Base-by-base conservation (phyloP, 2,329 filamentous ascomycete species). In the Calonectria pseudoreteaudii region DNA sequence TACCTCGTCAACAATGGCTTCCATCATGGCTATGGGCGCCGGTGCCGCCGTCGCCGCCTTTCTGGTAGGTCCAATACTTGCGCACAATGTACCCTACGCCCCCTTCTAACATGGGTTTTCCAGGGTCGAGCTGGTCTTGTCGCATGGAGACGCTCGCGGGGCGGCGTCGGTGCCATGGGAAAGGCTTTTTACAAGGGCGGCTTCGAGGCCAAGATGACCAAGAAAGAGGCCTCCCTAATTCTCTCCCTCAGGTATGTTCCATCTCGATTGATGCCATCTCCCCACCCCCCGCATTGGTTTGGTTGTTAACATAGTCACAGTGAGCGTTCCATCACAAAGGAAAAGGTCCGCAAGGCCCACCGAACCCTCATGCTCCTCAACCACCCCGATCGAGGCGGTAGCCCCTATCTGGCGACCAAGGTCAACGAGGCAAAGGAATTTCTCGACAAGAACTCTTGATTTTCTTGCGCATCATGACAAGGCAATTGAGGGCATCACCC, bases 341-440 rank as follows among this genome's bases (percentile, higher is more conserved):
- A 98, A 60, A 97, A 98, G 83, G 89, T 99, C 81, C 95, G 97
- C 83, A 98, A 98, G 87, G 95, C 96, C 80, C 97, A 99, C 86
- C 93, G 97, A 77, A 95, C 93, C 69, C 92, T 98, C 78, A 99
- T 99, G 96, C 92, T 99, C 71, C 89, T 98, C 78, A 99, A 99
- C 89, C 97, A 99, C 85, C 97, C 97, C 76, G 97, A 99, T 89
- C 94, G 97, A 83, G 97, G 97, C 78, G 97, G 97, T 49, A 98
- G 95, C 83, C 97, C 97, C 10, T 99, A 98, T 84, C 88, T 99
- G 56, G 97, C 97, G 18, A 98, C 96, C 68, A 99, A 99, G 86
- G 94, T 99, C 83, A 99, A 99, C 86, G 97, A 99, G 85, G 97
- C 97, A 49, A 99, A 99, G 86, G 96, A 98, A 84, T 91, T 98